Evolutionary conservation across 2,329 filamentous ascomycete species (phyloP).

Genomic region (Stemphylium vesicarium): DNA sequence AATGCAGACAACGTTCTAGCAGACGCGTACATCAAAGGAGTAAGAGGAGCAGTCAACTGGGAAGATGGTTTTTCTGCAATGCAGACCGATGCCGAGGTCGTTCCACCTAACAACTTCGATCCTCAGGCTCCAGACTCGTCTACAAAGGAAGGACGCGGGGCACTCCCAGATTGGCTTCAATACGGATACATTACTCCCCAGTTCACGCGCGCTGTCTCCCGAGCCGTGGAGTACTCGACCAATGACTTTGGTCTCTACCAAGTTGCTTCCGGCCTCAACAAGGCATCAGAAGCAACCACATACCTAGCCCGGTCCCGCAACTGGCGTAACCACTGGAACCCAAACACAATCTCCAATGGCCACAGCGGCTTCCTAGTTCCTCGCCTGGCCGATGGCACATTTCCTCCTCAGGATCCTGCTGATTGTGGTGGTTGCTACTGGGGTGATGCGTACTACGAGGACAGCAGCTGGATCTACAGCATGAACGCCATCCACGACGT

Average conservation of each 20-base stretch:
- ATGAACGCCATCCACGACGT: constrained; percentile 74
- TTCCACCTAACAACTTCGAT: constrained; percentile 65
- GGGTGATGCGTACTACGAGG: constrained; percentile 67
- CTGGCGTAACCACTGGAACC: constrained; percentile 77
- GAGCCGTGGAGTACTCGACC: constrained; percentile 70
- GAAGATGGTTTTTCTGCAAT: constrained; percentile 58
- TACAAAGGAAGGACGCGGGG: constrained; percentile 71
- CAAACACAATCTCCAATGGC: constrained; percentile 61
- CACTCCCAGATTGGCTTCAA: constrained; percentile 70
- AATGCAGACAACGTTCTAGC: constrained; percentile 76
- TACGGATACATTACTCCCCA: constrained; percentile 70
- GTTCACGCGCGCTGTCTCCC: constrained; percentile 66
- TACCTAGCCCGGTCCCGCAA: constrained; percentile 70
- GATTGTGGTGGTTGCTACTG: constrained; percentile 71
- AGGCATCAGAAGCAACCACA: constrained; percentile 58
- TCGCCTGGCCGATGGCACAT: constrained; percentile 57
- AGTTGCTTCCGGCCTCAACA: constrained; percentile 66
- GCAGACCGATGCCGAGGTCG: constrained; percentile 70
- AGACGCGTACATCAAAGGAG: constrained; percentile 73
- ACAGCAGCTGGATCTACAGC: constrained; percentile 68
- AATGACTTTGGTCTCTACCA: constrained; percentile 74
- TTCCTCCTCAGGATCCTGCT: constrained; percentile 58
- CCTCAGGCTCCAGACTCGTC: constrained; percentile 62
- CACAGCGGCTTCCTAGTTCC: constrained; percentile 73
- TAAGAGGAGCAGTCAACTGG: constrained; percentile 69